Evolutionary conservation across 2,329 filamentous ascomycete genomes (phyloP).

Genomic region (Venturia carpophila): DNA sequence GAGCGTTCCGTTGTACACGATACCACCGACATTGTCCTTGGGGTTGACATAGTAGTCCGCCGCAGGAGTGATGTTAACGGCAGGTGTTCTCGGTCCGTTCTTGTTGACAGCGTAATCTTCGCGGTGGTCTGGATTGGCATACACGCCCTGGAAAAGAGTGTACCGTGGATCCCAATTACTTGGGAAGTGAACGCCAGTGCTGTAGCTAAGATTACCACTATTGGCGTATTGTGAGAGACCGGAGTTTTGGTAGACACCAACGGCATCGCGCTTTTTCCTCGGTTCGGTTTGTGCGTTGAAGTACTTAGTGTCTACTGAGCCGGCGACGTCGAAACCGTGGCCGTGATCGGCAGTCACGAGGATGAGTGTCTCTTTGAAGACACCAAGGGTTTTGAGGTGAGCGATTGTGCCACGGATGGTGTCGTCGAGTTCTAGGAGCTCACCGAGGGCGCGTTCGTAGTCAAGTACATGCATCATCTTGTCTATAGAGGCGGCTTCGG

Average conservation of each 20-base stretch:
- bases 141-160: slow-evolving; percentile 65
- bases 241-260: slow-evolving; percentile 66
- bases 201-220: slow-evolving; percentile 53
- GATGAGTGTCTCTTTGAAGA: slow-evolving; percentile 68
- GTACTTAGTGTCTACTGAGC: slow-evolving; percentile 73
- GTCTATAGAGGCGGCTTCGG: slow-evolving; percentile 79
- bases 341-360: slow-evolving; percentile 83
- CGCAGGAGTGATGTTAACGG: slow-evolving; percentile 46
- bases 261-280: slow-evolving; percentile 65
- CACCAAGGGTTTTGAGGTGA: slow-evolving; percentile 57
- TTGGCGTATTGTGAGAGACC: slow-evolving; percentile 70
- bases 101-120: slow-evolving; percentile 70
- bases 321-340: slow-evolving; percentile 82
- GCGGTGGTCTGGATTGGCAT: slow-evolving; percentile 63
- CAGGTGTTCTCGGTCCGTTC: slow-evolving; percentile 54
- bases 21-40: slow-evolving; percentile 56
- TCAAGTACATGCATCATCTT: slow-evolving; percentile 85
- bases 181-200: slow-evolving; percentile 68
- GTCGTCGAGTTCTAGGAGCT: slow-evolving; percentile 79
- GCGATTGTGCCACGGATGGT: slow-evolving; percentile 67
- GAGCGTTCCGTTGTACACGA: slow-evolving; percentile 69
- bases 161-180: slow-evolving; percentile 80
- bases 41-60: slow-evolving; percentile 57
- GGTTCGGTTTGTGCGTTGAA: slow-evolving; percentile 56
- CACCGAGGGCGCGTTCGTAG: slow-evolving; percentile 77